Evolutionary conservation across 2,329 filamentous ascomycete species (phyloP).

Genomic region (Colletotrichum higginsianum): DNA sequence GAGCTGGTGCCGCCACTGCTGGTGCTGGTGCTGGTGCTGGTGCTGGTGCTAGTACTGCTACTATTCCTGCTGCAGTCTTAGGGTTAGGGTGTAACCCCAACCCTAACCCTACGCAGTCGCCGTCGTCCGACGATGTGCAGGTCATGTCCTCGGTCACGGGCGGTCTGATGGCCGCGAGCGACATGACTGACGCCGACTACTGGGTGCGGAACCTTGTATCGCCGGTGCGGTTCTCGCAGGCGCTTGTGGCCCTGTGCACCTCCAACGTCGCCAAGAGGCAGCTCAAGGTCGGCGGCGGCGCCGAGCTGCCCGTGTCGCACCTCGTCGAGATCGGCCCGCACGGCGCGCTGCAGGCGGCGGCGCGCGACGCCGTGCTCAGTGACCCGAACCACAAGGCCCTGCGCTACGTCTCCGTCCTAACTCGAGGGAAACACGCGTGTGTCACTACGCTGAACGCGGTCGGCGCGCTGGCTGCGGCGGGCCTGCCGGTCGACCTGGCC

Average conservation of each 20-base stretch:
- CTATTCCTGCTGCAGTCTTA: no score
- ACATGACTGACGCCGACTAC: conserved; percentile 15
- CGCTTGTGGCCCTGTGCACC: conserved; percentile 30
- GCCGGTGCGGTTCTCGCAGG: conserved; percentile 27
- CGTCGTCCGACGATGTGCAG: conserved; percentile 50
- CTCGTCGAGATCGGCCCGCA: conserved; percentile 38
- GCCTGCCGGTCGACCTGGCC: conserved; percentile 55
- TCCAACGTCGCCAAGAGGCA: conserved; percentile 18
- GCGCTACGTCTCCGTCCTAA: conserved; percentile 19
- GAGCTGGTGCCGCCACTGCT: no score
- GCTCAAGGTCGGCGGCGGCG: conserved; percentile 46
- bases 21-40: no score
- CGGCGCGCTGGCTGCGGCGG: conserved; percentile 43
- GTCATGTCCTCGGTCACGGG: conserved; percentile 29
- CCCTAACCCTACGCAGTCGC: no score
- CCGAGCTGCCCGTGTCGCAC: conserved; percentile 12
- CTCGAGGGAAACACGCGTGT: not conserved
- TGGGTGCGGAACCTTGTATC: conserved; percentile 31
- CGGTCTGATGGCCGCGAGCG: not conserved
- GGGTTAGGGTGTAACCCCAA: no score
- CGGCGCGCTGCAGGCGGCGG: conserved; percentile 52
- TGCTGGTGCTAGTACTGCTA: not conserved
- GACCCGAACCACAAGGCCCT: conserved; percentile 62
- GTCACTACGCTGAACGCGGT: conserved; percentile 21
- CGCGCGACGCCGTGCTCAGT: conserved; percentile 59